These are phyloP conservation scores for Cladosporium sp. DNA, from an alignment of 2,329 filamentous ascomycete genomes.

Conservation along the genomic window DNA sequence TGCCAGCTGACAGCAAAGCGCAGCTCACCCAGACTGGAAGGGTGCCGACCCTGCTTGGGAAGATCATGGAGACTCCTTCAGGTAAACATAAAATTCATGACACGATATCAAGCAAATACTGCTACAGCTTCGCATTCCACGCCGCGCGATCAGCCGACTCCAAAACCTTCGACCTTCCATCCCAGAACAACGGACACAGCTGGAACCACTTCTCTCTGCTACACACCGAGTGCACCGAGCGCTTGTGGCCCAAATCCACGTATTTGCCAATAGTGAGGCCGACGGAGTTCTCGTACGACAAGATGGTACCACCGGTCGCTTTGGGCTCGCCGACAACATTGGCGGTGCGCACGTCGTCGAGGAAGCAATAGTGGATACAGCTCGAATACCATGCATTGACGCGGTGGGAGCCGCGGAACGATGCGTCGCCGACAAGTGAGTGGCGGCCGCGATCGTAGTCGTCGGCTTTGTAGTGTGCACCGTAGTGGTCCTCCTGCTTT, in stretches of 20 bases:
- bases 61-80: no score
- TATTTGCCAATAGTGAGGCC: conserved; percentile 62
- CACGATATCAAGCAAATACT: neutral
- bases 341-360: conserved; percentile 54
- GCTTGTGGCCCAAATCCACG: conserved; percentile 38
- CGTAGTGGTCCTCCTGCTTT: conserved; percentile 54
- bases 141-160: conserved; percentile 23
- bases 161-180: conserved; percentile 33
- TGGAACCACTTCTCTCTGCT: conserved; percentile 40
- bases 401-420: conserved; percentile 52
- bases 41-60: no score
- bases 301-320: conserved; percentile 63
- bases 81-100: no score
- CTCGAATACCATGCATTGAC: conserved; percentile 57
- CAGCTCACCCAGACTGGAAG: no score
- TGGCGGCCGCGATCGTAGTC: conserved; percentile 59
- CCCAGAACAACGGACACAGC: conserved; percentile 47
- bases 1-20: no score
- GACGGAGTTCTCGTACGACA: conserved; percentile 71
- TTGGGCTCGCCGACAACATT: conserved; percentile 66
- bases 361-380: conserved; percentile 57
- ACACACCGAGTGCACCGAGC: conserved; percentile 35
- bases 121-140: conserved; percentile 19
- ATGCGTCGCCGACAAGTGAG: conserved; percentile 54
- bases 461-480: conserved; percentile 53